phyloP scores from a whole-genome alignment of 768 basidiomycete species.

The Coprinopsis cinerea region DNA sequence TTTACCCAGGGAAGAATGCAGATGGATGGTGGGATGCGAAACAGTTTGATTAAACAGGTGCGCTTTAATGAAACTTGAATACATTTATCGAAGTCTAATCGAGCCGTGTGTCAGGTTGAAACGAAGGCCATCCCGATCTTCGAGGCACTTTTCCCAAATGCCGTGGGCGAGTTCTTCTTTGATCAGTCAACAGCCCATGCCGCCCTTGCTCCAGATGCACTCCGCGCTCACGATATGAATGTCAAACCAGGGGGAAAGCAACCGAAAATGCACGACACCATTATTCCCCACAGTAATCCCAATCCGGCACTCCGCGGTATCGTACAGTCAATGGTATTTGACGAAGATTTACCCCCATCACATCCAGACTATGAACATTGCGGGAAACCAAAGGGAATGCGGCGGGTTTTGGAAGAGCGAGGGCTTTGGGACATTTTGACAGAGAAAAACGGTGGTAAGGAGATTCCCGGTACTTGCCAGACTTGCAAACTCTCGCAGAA shows the following conservation, averaged over 20 bases:
- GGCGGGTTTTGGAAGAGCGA: conserved; percentile 26
- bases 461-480: conserved; percentile 1
- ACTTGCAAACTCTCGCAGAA: conserved; percentile 18
- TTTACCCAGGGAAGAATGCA: conserved; percentile 25
- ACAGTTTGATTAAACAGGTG: conserved; percentile 26
- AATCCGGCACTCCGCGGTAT: conserved; percentile 16
- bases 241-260: conserved; percentile 26
- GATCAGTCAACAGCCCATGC: conserved; percentile 20
- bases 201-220: conserved; percentile 18
- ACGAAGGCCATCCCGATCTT: conserved; percentile 24
- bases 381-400: conserved; percentile 26
- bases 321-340: conserved; percentile 25
- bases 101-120: neutral
- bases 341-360: neutral
- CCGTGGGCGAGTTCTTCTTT: conserved; percentile 25
- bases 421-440: conserved; percentile 21
- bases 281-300: conserved; percentile 28
- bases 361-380: neutral
- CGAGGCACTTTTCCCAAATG: conserved; percentile 23
- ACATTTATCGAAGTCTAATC: neutral
- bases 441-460: conserved; percentile 2
- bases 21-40: conserved; percentile 30
- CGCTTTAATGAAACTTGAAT: neutral
- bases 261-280: conserved; percentile 20
- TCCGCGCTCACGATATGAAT: conserved; percentile 30